Evolutionary conservation across 2,329 filamentous ascomycete species (phyloP).

Genomic region (Aspergillus ruber): DNA sequence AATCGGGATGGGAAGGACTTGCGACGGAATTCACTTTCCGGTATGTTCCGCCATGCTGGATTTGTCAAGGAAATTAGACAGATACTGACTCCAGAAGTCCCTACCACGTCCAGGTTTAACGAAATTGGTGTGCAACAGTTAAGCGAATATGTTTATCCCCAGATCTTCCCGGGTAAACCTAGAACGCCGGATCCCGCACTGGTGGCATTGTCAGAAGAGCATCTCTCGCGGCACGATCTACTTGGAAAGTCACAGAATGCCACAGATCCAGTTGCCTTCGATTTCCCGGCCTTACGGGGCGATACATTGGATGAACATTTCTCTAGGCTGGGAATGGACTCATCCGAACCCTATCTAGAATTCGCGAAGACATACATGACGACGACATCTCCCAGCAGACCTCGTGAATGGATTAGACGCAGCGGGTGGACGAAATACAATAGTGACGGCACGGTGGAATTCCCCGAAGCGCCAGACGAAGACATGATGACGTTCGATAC

Average conservation of each 20-base stretch:
- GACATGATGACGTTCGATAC: slow-evolving; percentile 86
- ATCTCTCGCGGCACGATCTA: slow-evolving; percentile 77
- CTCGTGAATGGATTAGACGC: slow-evolving; percentile 65
- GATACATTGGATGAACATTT: slow-evolving; percentile 89
- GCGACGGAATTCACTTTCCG: slow-evolving; percentile 19
- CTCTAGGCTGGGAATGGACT: slow-evolving; percentile 75
- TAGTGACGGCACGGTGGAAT: slow-evolving; percentile 63
- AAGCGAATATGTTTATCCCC: slow-evolving; percentile 71
- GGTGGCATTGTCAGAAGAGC: slow-evolving; percentile 71
- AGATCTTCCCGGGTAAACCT: slow-evolving; percentile 63
- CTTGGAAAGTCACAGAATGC: slow-evolving; percentile 84
- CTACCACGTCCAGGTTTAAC: slow-evolving; percentile 65
- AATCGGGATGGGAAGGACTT: slow-evolving; percentile 1
- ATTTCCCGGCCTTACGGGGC: slow-evolving; percentile 74
- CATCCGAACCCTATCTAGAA: slow-evolving; percentile 74
- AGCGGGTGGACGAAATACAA: slow-evolving; percentile 97
- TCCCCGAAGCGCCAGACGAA: slow-evolving; percentile 71
- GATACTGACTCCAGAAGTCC: slow-evolving; percentile 23
- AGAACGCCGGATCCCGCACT: slow-evolving; percentile 61
- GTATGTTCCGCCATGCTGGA: slow-evolving; percentile 12
- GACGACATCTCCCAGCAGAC: slow-evolving; percentile 53
- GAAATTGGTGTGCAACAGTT: slow-evolving; percentile 93
- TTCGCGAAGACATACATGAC: slow-evolving; percentile 68
- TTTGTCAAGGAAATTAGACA: neutral
- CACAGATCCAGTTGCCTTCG: slow-evolving; percentile 69